Conservation (phyloP, 2,329 filamentous ascomycete species). For the Salinomyces thailandicus region DNA sequence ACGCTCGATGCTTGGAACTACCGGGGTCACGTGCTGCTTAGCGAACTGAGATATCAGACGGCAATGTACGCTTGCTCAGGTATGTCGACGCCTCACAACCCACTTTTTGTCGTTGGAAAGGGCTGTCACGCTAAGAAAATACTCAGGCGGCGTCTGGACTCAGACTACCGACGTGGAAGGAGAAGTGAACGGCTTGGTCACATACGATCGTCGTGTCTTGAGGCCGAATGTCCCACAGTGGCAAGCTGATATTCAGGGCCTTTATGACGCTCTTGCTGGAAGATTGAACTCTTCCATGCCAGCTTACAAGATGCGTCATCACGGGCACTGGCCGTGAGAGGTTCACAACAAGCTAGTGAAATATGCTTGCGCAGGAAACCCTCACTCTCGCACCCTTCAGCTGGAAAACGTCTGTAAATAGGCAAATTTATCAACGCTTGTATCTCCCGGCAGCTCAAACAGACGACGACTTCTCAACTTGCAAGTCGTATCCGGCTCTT, state of each 20-base stretch:
- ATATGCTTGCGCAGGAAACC: no score
- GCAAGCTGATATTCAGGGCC: conserved; percentile 46
- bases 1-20: conserved; percentile 55
- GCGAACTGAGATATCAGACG: conserved; percentile 39
- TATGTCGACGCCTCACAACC: background rate
- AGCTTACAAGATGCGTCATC: no score
- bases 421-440: no score
- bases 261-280: conserved; percentile 44
- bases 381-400: no score
- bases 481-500: no score
- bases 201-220: conserved; percentile 49
- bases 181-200: conserved; percentile 61
- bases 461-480: no score
- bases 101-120: no score
- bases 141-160: conserved; percentile 60
- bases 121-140: no score
- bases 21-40: conserved; percentile 45
- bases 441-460: no score
- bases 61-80: conserved; percentile 46
- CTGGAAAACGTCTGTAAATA: no score
- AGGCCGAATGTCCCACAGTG: conserved; percentile 48
- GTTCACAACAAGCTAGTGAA: no score
- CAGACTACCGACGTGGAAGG: conserved; percentile 67
- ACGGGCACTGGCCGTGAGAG: no score
- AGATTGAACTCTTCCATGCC: conserved; percentile 7